Conservation (phyloP, 805 yeast species). For the Vanderwaltozyma yarrowii region DNA sequence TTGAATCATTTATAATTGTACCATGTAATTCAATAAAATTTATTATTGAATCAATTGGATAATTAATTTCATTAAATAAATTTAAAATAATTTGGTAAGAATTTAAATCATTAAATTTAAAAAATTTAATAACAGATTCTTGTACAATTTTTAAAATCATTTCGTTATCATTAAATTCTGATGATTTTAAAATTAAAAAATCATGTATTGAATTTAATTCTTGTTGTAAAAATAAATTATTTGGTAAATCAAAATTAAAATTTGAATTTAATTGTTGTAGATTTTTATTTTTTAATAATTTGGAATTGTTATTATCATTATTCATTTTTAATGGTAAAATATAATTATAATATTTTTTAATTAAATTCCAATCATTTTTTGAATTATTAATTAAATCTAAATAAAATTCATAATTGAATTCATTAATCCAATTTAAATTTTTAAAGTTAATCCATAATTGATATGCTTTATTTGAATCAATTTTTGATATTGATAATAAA, state of each 20-base stretch:
- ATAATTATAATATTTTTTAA: conserved; percentile 30
- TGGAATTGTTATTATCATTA: not conserved
- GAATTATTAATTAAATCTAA: conserved; percentile 27
- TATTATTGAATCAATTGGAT: conserved; percentile 25
- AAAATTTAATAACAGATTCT: conserved; percentile 31
- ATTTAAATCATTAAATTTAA: conserved; percentile 20
- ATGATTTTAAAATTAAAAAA: conserved; percentile 1
- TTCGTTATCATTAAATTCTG: conserved; percentile 22
- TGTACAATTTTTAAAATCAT: conserved; percentile 30
- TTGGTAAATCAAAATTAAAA: not conserved
- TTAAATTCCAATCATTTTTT: conserved; percentile 26
- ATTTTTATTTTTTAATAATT: not conserved
- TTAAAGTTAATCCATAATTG: conserved; percentile 30
- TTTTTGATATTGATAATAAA: conserved; percentile 30
- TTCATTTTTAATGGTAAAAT: conserved; percentile 27
- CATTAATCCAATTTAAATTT: conserved; percentile 33
- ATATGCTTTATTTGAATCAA: conserved; percentile 28
- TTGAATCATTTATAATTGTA: conserved; percentile 6
- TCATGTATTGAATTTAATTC: conserved; percentile 1
- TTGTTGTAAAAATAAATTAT: not conserved
- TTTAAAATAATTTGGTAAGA: conserved; percentile 29
- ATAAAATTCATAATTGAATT: conserved; percentile 32
- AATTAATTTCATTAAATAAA: conserved; percentile 23
- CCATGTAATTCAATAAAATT: conserved; percentile 31
- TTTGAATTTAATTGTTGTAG: conserved; percentile 11